Evolutionary conservation across 1,139 yeast species (phyloP), one percentile per base, ranked within the genome.

Genomic region (Pneumocystis oryctolagi): DNA sequence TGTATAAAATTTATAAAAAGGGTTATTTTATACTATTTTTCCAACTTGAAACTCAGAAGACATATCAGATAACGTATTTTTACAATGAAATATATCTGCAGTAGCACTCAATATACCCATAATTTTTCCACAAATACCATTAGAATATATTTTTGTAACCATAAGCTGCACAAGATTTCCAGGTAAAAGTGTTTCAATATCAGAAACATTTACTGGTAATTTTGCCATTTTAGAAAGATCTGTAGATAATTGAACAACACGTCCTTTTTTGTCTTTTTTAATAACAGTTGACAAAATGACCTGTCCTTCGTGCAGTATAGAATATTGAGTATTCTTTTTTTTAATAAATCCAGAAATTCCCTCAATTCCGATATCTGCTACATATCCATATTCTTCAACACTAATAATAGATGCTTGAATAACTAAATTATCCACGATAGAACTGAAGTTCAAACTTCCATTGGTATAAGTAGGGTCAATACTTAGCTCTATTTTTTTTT

Each of bases 361-460:
- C 16, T 77, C 74, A 62, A 79, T 75, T 31, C 97, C 97, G 35
- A 87, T 74, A 69, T 84, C 86, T 62, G 90, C 75, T 65, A 88
- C 82, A 18, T 84, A 80, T 74, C 98, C 98, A 71, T 88, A 96
- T 71, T 92, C 98, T 78, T 92, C 97, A 31, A 88, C 75, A 62
- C 95, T 85, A 65, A 79, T 79, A 20, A 92, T 83, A 1, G 89
- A 79, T 35, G 84, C 89, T 75, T 92, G 98, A 2, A 92, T 71
- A 6, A 85, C 72, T 68, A 81, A 79, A 53, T 89, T 89, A 20
- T 79, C 72, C 3, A 77, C 73, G 65, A 87, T 74, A 71, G 88
- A 96, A 62, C 85, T 92, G n/a, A 75, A 75, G 61, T 79, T 84
- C 63, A 89, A 74, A 25, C 76, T 70, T 39, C 78, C 77, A 71